Conservation (phyloP, 805 yeast genomes). For the Saturnispora silvae region DNA sequence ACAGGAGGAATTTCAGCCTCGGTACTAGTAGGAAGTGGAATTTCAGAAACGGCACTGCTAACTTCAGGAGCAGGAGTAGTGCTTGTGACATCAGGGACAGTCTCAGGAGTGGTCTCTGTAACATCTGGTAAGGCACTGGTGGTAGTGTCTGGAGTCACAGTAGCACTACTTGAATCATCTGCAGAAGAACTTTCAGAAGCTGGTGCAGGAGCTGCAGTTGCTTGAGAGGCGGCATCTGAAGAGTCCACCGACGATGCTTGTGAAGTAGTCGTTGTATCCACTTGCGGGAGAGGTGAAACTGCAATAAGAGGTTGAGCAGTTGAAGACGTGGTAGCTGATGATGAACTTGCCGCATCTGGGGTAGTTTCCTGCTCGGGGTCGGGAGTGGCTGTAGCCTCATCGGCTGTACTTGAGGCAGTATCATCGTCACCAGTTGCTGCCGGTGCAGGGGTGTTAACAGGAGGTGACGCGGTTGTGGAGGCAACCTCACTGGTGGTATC, state of each 20-base stretch:
- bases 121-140: too few relatives aligned
- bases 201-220: neutral
- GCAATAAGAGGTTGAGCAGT: neutral
- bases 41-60: neutral
- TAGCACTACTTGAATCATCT: neutral
- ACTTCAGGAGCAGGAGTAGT: neutral
- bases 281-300: neutral
- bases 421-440: too few relatives aligned
- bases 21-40: neutral
- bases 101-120: too few relatives aligned
- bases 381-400: neutral
- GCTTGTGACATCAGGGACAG: neutral
- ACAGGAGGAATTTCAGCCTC: neutral
- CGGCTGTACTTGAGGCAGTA: constrained; percentile 4
- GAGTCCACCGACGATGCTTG: too few relatives aligned
- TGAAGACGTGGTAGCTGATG: neutral
- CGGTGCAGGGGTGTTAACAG: neutral
- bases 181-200: neutral
- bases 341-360: neutral
- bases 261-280: neutral
- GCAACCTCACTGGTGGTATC: neutral
- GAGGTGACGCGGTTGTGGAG: neutral
- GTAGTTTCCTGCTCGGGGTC: too few relatives aligned
- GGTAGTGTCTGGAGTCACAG: neutral
- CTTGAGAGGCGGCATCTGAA: too few relatives aligned